Base-by-base conservation (phyloP, 1,284 basidiomycete species). In the Microbotryum scabiosae region DNA sequence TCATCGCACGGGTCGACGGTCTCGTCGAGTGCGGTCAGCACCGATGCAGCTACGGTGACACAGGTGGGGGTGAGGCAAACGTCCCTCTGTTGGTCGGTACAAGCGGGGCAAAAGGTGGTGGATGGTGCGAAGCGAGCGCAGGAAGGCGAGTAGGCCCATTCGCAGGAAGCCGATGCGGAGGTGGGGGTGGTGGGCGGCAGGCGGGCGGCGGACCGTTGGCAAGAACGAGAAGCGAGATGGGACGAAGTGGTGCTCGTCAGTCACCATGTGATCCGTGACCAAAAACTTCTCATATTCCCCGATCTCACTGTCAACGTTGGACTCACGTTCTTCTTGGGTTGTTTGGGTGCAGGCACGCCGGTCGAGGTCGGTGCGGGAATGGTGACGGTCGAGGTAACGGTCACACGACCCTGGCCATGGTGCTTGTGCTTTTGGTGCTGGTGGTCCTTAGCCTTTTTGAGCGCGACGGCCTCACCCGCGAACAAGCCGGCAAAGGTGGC, bases 401-500 rank as follows among this genome's bases (percentile, higher is more conserved):
- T 78, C 48, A 72, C n/a, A 63, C 65, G 48, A 68, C 68, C 57
- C 69, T 72, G 54, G 67, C 67, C 65, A 72, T 61, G 30, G 30
- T 30, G 30, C 30, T 30, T 30, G 30, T 30, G 47, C 76, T 75
- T 43, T 68, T 76, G 74, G 41, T 78, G 78, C 69, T 81, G 41
- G 18, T 55, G 44, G 44, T 51, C 30, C 54, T 36, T 30, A 56
- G 50, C 54, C 26, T 51, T 81, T 47, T 83, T 83, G 60, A 91
- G 80, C 66, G 84, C 85, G 72, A 86, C 84, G 72, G 90, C 84
- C 1, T 87, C 85, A 7, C 90, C 90, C 28, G 88, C 87, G 75
- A 94, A 97, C 7, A 98, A 80, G 10, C 94, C 94, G 66, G 93
- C 85, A 76, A 96, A 94, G 25, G 90, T 82, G 23, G 88, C 86